phyloP scores from a whole-genome alignment of 495 filamentous ascomycete species.

The Aspergillus funiculosus region DNA sequence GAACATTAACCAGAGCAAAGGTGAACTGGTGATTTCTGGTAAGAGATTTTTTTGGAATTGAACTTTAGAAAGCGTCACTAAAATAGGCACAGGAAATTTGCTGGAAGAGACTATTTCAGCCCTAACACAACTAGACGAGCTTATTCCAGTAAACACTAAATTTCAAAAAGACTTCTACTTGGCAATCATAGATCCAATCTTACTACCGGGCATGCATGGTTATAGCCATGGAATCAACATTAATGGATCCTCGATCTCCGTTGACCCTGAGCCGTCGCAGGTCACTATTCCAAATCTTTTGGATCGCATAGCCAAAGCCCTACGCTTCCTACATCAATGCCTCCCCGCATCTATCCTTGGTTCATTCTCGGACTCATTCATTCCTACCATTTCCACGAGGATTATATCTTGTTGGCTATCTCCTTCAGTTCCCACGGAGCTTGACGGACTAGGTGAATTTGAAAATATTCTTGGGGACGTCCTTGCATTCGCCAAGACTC shows the following conservation, averaged over 20 bases:
- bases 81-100: slow-evolving; percentile 15
- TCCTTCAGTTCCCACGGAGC: slow-evolving; percentile 63
- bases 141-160: slow-evolving; percentile 27
- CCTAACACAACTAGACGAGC: slow-evolving; percentile 31
- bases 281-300: slow-evolving; percentile 29
- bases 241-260: slow-evolving; percentile 26
- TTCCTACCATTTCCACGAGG: slow-evolving; percentile 58
- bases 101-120: slow-evolving; percentile 34
- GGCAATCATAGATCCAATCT: slow-evolving; percentile 31
- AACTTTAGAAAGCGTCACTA: background rate
- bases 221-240: slow-evolving; percentile 27
- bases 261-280: slow-evolving; percentile 26
- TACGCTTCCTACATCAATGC: slow-evolving; percentile 57
- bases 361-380: slow-evolving; percentile 58
- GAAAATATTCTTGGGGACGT: slow-evolving; percentile 57
- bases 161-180: slow-evolving; percentile 32
- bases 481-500: slow-evolving; percentile 52
- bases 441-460: slow-evolving; percentile 64
- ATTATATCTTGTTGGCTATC: slow-evolving; percentile 70
- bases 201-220: slow-evolving; percentile 25
- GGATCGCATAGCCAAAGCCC: slow-evolving; percentile 50
- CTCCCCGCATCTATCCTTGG: slow-evolving; percentile 59
- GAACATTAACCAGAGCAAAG: slow-evolving; percentile 44
- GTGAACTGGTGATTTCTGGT: slow-evolving; percentile 43
- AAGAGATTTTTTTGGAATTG: background rate